Evolutionary conservation across 352 stramenopile species (phyloP).

Genomic region (Pythium folliculosum): DNA sequence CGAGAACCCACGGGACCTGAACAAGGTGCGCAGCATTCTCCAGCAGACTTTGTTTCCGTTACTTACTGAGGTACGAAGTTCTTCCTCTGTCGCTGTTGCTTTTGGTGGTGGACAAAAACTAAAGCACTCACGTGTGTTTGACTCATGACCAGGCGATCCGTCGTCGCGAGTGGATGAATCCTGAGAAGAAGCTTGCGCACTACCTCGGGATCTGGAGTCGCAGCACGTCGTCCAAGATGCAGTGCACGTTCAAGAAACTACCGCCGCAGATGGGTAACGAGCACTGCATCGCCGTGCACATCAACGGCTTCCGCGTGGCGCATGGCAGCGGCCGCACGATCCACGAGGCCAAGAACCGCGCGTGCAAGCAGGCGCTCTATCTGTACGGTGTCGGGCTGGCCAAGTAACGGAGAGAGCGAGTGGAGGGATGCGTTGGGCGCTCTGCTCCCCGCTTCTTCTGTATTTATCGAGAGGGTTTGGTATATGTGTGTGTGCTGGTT

Average conservation of each 20-base stretch:
- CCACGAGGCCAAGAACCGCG: slow-evolving; percentile 64
- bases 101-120: no score
- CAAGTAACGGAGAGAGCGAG: slow-evolving; percentile 18
- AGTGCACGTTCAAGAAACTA: slow-evolving; percentile 59
- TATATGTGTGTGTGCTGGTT: not conserved
- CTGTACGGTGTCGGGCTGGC: slow-evolving; percentile 62
- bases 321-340: slow-evolving; percentile 69
- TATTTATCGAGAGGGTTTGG: slow-evolving; percentile 13
- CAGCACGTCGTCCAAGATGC: slow-evolving; percentile 29
- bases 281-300: slow-evolving; percentile 67
- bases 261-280: slow-evolving; percentile 25
- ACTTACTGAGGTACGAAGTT: slow-evolving; percentile 50
- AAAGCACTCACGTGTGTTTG: not conserved
- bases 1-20: slow-evolving; percentile 61
- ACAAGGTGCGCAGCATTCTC: slow-evolving; percentile 64
- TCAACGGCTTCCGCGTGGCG: slow-evolving; percentile 65
- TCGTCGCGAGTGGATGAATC: slow-evolving; percentile 83
- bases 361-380: slow-evolving; percentile 60
- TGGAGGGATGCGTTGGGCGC: not conserved
- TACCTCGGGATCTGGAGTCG: slow-evolving; percentile 63
- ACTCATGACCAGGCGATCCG: slow-evolving; percentile 45
- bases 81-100: no score
- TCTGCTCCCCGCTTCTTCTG: not conserved
- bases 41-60: slow-evolving; percentile 63
- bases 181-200: slow-evolving; percentile 66